Evolutionary conservation across 176 grass and related monocot genomes (phyloP).

Genomic region (Cocos nucifera): DNA sequence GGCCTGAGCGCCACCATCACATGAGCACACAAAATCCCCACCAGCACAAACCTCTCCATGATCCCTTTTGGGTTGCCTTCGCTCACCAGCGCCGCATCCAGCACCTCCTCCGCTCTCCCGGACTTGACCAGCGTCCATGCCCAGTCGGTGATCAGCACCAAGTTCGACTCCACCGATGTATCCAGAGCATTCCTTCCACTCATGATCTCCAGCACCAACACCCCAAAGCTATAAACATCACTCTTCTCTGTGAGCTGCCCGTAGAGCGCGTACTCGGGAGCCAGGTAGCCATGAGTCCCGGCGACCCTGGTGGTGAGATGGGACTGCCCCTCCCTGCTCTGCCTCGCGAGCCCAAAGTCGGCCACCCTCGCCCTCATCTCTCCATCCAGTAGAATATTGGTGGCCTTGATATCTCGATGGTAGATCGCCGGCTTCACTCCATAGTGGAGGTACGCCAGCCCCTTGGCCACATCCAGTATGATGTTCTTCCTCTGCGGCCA

Average conservation of each 20-base stretch:
- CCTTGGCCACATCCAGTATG: constrained; percentile 69
- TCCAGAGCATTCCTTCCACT: constrained; percentile 59
- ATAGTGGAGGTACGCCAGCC: constrained; percentile 80
- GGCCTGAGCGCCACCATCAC: constrained; percentile 74
- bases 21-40: constrained; percentile 82
- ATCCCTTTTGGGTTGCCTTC: constrained; percentile 20
- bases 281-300: constrained; percentile 91
- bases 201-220: constrained; percentile 73
- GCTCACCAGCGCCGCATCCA: constrained; percentile 24
- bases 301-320: constrained; percentile 92
- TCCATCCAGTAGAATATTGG: constrained; percentile 72
- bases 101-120: constrained; percentile 39
- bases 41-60: constrained; percentile 82
- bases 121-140: constrained; percentile 63
- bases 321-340: constrained; percentile 84
- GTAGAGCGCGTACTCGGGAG: constrained; percentile 90
- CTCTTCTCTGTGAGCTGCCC: constrained; percentile 94
- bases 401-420: constrained; percentile 90
- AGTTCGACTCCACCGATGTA: constrained; percentile 44
- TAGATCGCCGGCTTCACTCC: constrained; percentile 87
- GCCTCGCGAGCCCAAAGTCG: constrained; percentile 69
- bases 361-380: constrained; percentile 70
- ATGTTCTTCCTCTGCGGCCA: constrained; percentile 56
- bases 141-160: constrained; percentile 89
- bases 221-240: constrained; percentile 96